Base-by-base conservation (phyloP, 495 filamentous ascomycete genomes). In the Saxophila tyrrhenica region DNA sequence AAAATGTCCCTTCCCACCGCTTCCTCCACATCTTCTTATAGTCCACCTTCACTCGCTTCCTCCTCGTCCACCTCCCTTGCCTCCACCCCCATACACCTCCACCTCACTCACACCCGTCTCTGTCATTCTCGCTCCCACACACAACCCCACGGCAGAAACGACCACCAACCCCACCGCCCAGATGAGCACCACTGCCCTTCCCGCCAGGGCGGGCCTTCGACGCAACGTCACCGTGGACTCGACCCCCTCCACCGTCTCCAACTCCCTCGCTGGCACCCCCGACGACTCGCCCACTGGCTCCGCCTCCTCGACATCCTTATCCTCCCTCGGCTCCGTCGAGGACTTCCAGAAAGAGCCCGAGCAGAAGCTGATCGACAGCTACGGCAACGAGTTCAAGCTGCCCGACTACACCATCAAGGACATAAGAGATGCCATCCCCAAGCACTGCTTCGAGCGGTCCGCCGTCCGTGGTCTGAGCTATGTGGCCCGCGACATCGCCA, bases 281-380 rank as follows among this genome's bases (percentile, higher is more conserved):
- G 75, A 76, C 42, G 68, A 71, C 25, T 89, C 86, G 13, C 88
- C 89, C 50, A 75, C 77, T 32, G 80, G 79, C 38, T 94, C 88
- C 11, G 79, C 87, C 19, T 95, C 90, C 9, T 85, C 85, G 20
- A 94, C 92, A 3, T 95, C 91, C 2, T 78, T 95, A 48, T 95
- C 91, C 25, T 96, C 91, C 42, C 75, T 95, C 71, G 81, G 79
- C 44, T 92, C 88, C 15, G 64, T 73, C n/a, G 69, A 69, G 25
- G 69, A 66, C 11, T 69, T 72, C 39, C 62, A 70, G n/a, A 71
- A 72, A 64, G 65, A 68, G 42, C 64, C 50, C 19, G 48, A 59
- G 46, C 65, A 62, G 19, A 55, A 51, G 45, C 62, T 76, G 66
- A 59, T 81, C 49, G 84, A 88, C 69, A 80, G 77, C 23, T 82